Evolutionary conservation across 179 eudicot species (phyloP), one percentile per base, ranked within the genome.

Genomic region (Patellifolia procumbens): DNA sequence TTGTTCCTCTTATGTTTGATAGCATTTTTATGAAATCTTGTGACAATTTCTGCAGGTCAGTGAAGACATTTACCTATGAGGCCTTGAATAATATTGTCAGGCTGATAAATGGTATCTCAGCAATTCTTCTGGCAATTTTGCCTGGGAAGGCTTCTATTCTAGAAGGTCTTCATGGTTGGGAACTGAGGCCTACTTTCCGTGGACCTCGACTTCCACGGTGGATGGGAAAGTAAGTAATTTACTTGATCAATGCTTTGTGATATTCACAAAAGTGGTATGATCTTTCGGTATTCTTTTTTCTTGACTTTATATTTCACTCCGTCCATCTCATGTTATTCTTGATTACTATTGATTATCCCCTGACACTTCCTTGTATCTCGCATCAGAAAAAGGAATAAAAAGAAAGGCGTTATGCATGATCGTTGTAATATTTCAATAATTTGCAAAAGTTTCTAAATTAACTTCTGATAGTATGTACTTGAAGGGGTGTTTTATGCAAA

Each of bases 151-250:
- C 94, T 79, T 85, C 87, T 74, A 89, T 96, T 76, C 89, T 96
- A 63, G 99, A 96, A 91, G 99, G 99, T 78, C 76, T 96, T 64
- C 97, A 93, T 67, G 99, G 97, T 37, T 95, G 99, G 99, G 99
- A 96, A 76, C 87, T 96, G 69, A 84, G 91, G 82, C 99, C 99
- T 59, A 90, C 91, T 72, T 90, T 90, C 68, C 91, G 99, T 76
- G 99, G 97, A 68, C 99, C 99, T 34, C 90, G 94, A 49, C 86
- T 96, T 79, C 99, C 99, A 26, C 91, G 91, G 45, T 96, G 99
- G 99, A 96, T 96, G 99, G 99, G 91, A 53, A 87, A 90, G 99
- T 96, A 87, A 82, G 96, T 83, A 78, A 12, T 53, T 80, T 10
- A 49, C 49, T 72, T 81, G 64, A 49, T 62, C 43, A 10, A 55